These are phyloP conservation scores for Boletus edulis DNA, from an alignment of 768 basidiomycete species.

Conservation along the genomic window DNA sequence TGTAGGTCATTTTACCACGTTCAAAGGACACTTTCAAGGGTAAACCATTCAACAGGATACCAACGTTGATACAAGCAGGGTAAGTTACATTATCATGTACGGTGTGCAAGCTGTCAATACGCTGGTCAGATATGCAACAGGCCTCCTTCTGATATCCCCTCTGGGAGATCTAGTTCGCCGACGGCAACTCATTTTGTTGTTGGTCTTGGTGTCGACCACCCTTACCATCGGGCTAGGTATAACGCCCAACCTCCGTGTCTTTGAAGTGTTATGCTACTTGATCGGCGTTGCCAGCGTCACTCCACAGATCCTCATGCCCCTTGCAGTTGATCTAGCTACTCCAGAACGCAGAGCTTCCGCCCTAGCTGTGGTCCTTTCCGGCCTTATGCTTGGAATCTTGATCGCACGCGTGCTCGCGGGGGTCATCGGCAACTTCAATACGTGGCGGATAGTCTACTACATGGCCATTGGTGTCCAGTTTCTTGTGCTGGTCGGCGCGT, in stretches of 20 bases:
- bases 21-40: background rate
- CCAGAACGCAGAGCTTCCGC: slow-evolving; percentile 70
- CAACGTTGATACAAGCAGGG: slow-evolving; percentile 69
- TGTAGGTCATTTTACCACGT: slow-evolving; percentile 16
- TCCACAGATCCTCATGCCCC: slow-evolving; percentile 71
- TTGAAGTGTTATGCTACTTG: slow-evolving; percentile 68
- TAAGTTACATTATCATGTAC: slow-evolving; percentile 25
- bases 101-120: background rate
- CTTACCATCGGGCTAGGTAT: slow-evolving; percentile 73
- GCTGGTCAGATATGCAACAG: slow-evolving; percentile 58
- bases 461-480: slow-evolving; percentile 71
- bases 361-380: slow-evolving; percentile 69
- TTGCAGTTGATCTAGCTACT: slow-evolving; percentile 81
- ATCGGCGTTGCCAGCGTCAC: slow-evolving; percentile 70
- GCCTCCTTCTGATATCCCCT: slow-evolving; percentile 74
- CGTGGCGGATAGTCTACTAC: slow-evolving; percentile 78
- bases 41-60: slow-evolving; percentile 42
- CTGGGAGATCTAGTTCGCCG: slow-evolving; percentile 81
- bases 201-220: slow-evolving; percentile 50
- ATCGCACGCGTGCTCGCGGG: slow-evolving; percentile 74
- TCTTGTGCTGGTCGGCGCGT: slow-evolving; percentile 55
- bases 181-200: slow-evolving; percentile 61
- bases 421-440: slow-evolving; percentile 66
- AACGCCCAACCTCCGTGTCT: slow-evolving; percentile 54
- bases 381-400: slow-evolving; percentile 69